A percentile compares a stretch with the other conserved stretches of the same genome.
These are phyloP conservation scores for Albifimbria verrucaria DNA, from an alignment of 2,329 filamentous ascomycete species.

Conservation along the genomic window DNA sequence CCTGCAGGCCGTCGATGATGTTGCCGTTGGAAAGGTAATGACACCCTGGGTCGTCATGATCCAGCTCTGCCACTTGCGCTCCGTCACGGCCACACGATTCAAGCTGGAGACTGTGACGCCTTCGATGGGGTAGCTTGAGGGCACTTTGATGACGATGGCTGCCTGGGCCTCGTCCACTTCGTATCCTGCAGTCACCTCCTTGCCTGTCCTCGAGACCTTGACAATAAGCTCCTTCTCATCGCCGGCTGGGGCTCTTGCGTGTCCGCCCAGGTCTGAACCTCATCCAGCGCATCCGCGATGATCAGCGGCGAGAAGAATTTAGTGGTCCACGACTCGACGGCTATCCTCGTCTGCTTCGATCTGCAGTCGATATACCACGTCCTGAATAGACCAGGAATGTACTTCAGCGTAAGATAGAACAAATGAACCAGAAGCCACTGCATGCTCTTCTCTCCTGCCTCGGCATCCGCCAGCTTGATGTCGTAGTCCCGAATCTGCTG, in stretches of 20 bases:
- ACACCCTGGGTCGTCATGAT: conserved; percentile 84
- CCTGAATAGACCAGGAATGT: conserved; percentile 75
- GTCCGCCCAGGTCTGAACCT: conserved; percentile 65
- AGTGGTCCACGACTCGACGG: conserved; percentile 81
- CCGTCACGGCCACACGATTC: conserved; percentile 81
- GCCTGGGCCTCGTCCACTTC: conserved; percentile 85
- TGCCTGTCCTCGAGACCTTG: conserved; percentile 66
- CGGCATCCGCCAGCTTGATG: conserved; percentile 48
- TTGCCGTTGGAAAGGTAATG: conserved; percentile 91
- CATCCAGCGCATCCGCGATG: conserved; percentile 61
- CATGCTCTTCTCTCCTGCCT: conserved; percentile 67
- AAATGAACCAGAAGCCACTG: conserved; percentile 83
- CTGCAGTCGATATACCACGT: conserved; percentile 80
- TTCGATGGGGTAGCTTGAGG: conserved; percentile 78
- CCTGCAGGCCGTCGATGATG: conserved; percentile 80
- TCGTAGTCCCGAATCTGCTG: conserved; percentile 56
- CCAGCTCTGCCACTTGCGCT: conserved; percentile 92
- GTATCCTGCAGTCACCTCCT: conserved; percentile 81
- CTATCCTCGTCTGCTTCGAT: conserved; percentile 74
- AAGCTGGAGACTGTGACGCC: conserved; percentile 72
- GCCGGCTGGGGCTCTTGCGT: conserved; percentile 43
- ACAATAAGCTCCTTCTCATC: conserved; percentile 60
- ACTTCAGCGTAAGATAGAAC: conserved; percentile 77
- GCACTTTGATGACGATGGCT: conserved; percentile 77
- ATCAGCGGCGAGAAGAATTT: conserved; percentile 75